These are phyloP conservation scores for Melampsora larici-populina DNA, from an alignment of 1,284 basidiomycete species.

Conservation along the genomic window DNA sequence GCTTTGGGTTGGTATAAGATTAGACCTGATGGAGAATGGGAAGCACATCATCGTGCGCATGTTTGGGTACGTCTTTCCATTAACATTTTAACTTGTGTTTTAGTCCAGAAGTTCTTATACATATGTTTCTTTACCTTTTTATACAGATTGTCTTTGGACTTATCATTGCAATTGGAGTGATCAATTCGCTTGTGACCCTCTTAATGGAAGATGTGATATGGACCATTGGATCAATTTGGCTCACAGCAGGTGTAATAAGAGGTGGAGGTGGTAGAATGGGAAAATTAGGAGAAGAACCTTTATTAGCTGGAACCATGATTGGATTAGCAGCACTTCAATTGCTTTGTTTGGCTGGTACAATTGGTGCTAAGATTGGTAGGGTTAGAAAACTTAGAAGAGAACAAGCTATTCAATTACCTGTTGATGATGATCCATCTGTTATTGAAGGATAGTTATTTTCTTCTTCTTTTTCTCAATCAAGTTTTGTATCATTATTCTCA, in stretches of 20 bases:
- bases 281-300: slow-evolving; percentile 33
- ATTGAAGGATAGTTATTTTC: too few species aligned
- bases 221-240: slow-evolving; percentile 30
- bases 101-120: background rate
- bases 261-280: slow-evolving; percentile 18
- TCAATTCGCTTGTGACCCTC: slow-evolving; percentile 19
- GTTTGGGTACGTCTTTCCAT: slow-evolving; percentile 19
- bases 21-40: slow-evolving; percentile 30
- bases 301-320: slow-evolving; percentile 22
- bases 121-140: background rate
- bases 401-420: too few species aligned
- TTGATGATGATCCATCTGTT: too few species aligned
- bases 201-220: slow-evolving; percentile 23
- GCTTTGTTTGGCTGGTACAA: slow-evolving; percentile 23
- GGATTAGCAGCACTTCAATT: slow-evolving; percentile 15
- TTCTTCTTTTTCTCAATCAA: too few species aligned
- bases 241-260: slow-evolving; percentile 22
- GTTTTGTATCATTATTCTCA: too few species aligned
- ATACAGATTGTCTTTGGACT: slow-evolving; percentile 36
- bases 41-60: slow-evolving; percentile 35
- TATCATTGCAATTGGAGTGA: slow-evolving; percentile 16
- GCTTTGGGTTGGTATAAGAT: slow-evolving; percentile 55
- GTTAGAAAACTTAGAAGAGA: background rate
- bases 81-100: background rate
- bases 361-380: background rate